These are phyloP conservation scores for Neltuma alba DNA, from an alignment of 306 rosid genomes.

Conservation along the genomic window DNA sequence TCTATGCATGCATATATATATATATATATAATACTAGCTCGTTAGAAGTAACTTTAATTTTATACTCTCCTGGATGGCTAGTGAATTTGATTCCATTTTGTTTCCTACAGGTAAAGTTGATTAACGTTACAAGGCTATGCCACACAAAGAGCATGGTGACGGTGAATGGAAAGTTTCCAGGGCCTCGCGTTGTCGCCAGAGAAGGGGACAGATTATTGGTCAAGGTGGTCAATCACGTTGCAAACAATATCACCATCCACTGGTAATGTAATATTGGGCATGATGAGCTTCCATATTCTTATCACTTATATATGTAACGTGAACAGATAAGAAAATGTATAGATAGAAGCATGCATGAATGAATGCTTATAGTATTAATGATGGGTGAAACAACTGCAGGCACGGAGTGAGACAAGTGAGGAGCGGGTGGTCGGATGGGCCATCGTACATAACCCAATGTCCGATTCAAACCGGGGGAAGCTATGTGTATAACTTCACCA, in stretches of 20 bases:
- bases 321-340: not conserved
- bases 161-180: slow-evolving; percentile 70
- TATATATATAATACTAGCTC: too few species aligned
- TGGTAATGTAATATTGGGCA: slow-evolving; percentile 47
- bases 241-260: slow-evolving; percentile 63
- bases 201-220: slow-evolving; percentile 74
- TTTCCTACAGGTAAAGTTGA: slow-evolving; percentile 49
- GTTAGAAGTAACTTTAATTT: not conserved
- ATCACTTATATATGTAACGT: not conserved
- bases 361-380: too few species aligned
- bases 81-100: not conserved
- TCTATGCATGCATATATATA: not conserved
- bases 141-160: slow-evolving; percentile 61
- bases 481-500: slow-evolving; percentile 70
- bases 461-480: slow-evolving; percentile 65
- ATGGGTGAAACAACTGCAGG: slow-evolving; percentile 32
- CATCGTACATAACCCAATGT: slow-evolving; percentile 75
- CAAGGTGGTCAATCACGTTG: slow-evolving; percentile 74
- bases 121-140: slow-evolving; percentile 63
- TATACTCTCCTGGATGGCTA: not conserved
- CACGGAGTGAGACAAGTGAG: slow-evolving; percentile 67
- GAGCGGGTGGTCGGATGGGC: slow-evolving; percentile 81
- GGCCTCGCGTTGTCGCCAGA: slow-evolving; percentile 65
- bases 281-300: not conserved
- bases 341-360: too few species aligned